These are phyloP conservation scores for Cryptosporidium tyzzeri DNA, from an alignment of 169 alveolate species.

Conservation along the genomic window DNA sequence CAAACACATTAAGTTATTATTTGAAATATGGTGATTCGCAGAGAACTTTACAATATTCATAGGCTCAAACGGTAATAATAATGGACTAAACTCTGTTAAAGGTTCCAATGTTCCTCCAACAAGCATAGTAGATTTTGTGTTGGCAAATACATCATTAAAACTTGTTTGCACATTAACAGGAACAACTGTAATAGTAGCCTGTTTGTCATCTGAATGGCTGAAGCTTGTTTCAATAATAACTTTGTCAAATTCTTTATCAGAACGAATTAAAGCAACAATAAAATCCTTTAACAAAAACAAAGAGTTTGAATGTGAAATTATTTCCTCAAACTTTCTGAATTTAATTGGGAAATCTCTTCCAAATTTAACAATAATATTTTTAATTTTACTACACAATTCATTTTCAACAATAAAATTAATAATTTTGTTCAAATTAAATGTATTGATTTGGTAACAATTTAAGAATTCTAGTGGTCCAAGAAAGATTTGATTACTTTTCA, in stretches of 20 bases:
- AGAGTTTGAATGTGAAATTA: constrained; percentile 42
- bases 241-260: constrained; percentile 78
- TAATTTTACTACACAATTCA: constrained; percentile 76
- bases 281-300: constrained; percentile 75
- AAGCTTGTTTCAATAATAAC: constrained; percentile 39
- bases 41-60: constrained; percentile 33
- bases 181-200: constrained; percentile 70
- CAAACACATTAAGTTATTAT: constrained; percentile 48
- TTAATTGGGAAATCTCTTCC: constrained; percentile 34
- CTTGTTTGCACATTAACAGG: constrained; percentile 78
- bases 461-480: constrained; percentile 68
- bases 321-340: neutral
- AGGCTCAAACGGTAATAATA: constrained; percentile 25
- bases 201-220: neutral
- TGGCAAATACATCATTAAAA: constrained; percentile 70
- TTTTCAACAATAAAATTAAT: constrained; percentile 18
- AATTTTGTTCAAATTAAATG: constrained; percentile 67
- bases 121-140: constrained; percentile 78
- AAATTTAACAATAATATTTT: constrained; percentile 64
- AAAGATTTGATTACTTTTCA: neutral
- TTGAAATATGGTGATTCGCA: constrained; percentile 70
- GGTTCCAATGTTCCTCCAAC: constrained; percentile 86
- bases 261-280: constrained; percentile 56
- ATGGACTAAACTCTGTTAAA: constrained; percentile 80
- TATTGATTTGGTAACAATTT: constrained; percentile 63